These are phyloP conservation scores for Paraglomus brasilianum DNA, from an alignment of 192 early-diverging fungal genomes.

Conservation along the genomic window DNA sequence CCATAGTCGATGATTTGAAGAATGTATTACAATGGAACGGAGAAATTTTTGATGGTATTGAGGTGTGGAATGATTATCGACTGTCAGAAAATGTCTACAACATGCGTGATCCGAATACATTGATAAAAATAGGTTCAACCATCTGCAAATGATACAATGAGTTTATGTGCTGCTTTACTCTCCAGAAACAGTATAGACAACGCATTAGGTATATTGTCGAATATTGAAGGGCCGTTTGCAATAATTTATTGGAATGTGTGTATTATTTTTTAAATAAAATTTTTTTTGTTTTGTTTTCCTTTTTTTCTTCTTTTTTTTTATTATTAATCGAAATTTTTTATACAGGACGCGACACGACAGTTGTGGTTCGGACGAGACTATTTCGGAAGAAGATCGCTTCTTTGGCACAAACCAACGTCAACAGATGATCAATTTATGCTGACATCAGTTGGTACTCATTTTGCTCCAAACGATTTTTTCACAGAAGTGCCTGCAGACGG, in stretches of 20 bases:
- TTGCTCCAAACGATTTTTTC: slow-evolving; percentile 30
- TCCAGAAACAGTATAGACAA: slow-evolving; percentile 26
- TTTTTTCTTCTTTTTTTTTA: slow-evolving; percentile 10
- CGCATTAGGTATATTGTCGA: slow-evolving; percentile 32
- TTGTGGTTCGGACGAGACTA: slow-evolving; percentile 88
- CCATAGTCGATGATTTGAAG: slow-evolving; percentile 46
- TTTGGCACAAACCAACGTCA: slow-evolving; percentile 54
- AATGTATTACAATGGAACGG: slow-evolving; percentile 84
- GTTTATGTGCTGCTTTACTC: slow-evolving; percentile 45
- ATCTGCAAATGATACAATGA: slow-evolving; percentile 59
- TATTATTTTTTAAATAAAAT: not conserved
- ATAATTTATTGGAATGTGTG: slow-evolving; percentile 69
- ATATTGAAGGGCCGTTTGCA: slow-evolving; percentile 80
- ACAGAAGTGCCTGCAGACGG: slow-evolving; percentile 77
- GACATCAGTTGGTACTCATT: slow-evolving; percentile 47
- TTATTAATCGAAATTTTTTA: slow-evolving; percentile 8
- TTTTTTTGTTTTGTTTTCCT: not conserved
- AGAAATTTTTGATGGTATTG: slow-evolving; percentile 81
- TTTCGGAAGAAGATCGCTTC: slow-evolving; percentile 79
- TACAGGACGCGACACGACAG: slow-evolving; percentile 34
- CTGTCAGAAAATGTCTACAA: not conserved
- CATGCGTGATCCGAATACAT: too few species aligned
- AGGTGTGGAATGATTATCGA: slow-evolving; percentile 43
- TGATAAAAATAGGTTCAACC: not conserved
- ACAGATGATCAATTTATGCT: slow-evolving; percentile 38